phyloP scores from a whole-genome alignment of 768 basidiomycete genomes.

The Lactarius sp. region DNA sequence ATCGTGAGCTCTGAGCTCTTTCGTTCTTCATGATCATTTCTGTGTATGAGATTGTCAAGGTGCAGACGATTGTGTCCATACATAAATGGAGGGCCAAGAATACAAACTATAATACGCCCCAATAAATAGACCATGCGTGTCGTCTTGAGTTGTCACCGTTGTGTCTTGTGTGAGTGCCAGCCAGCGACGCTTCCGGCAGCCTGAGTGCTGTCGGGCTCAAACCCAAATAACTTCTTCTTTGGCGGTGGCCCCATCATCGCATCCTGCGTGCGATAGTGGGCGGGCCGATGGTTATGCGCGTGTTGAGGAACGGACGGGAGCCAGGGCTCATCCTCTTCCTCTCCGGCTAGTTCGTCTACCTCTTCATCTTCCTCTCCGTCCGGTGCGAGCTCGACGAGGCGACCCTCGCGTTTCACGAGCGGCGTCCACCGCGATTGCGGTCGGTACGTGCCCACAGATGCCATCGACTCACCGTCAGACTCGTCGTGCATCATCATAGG shows the following conservation, averaged over 20 bases:
- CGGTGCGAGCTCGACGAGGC: not conserved
- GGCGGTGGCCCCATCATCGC: constrained; percentile 11
- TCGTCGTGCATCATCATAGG: constrained; percentile 15
- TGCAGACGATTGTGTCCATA: constrained; percentile 4
- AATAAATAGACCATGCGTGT: constrained; percentile 7
- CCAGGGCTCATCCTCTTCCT: constrained; percentile 12
- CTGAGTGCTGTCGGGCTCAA: not conserved
- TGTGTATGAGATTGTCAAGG: not conserved
- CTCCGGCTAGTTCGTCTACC: constrained; percentile 14
- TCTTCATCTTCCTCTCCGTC: constrained; percentile 11
- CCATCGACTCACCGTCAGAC: constrained; percentile 8
- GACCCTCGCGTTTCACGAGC: not conserved
- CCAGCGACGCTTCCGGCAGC: not conserved
- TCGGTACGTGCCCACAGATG: not conserved
- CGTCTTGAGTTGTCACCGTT: constrained; percentile 9
- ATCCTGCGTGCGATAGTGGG: not conserved
- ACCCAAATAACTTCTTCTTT: constrained; percentile 22
- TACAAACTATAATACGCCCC: constrained; percentile 22
- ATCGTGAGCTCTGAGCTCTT: too few species aligned
- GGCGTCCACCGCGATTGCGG: constrained; percentile 3
- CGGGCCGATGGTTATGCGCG: not conserved
- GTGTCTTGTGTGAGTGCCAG: constrained; percentile 9
- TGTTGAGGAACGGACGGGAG: not conserved
- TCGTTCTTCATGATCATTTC: too few species aligned
- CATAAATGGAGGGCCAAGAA: constrained; percentile 21